Percentiles rank a stretch among this genome's conserved stretches.
Conservation (phyloP, 768 basidiomycete genomes). For the Mycena chlorophos region DNA sequence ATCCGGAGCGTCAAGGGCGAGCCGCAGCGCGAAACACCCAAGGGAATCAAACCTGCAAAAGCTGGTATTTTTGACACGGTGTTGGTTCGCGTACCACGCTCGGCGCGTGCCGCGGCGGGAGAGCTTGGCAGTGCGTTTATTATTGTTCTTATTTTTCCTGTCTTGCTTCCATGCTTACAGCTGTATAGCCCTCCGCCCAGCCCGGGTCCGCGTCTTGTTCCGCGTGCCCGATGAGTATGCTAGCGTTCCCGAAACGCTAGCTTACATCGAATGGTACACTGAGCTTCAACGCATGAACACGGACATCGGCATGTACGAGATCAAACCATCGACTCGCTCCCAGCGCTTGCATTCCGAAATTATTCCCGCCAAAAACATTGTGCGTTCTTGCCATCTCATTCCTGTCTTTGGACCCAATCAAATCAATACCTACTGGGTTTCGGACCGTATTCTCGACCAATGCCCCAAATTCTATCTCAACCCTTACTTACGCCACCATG, state of each 20-base stretch:
- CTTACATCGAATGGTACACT: constrained; percentile 30
- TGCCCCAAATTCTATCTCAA: constrained; percentile 29
- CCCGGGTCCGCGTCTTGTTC: constrained; percentile 31
- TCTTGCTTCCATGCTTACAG: background rate
- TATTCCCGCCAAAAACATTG: constrained; percentile 26
- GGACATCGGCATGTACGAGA: constrained; percentile 21
- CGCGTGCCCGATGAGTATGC: constrained; percentile 19
- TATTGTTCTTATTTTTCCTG: constrained; percentile 11
- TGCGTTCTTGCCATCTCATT: constrained; percentile 32
- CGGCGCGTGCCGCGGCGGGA: no score
- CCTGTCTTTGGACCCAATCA: constrained; percentile 26
- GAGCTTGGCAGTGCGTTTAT: constrained; percentile 5
- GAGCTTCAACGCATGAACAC: constrained; percentile 19
- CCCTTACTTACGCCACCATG: constrained; percentile 30
- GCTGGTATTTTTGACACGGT: constrained; percentile 25
- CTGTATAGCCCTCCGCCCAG: constrained; percentile 23
- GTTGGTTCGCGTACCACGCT: constrained; percentile 10
- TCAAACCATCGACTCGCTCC: constrained; percentile 19
- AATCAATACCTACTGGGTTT: constrained; percentile 16
- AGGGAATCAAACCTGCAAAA: constrained; percentile 21
- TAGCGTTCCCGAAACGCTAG: constrained; percentile 19
- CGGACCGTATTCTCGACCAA: constrained; percentile 24
- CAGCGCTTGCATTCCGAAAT: constrained; percentile 20
- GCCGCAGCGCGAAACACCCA: constrained; percentile 2
- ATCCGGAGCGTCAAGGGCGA: constrained; percentile 16